Conservation (phyloP, 495 filamentous ascomycete genomes). For the Penicillium bovifimosum region DNA sequence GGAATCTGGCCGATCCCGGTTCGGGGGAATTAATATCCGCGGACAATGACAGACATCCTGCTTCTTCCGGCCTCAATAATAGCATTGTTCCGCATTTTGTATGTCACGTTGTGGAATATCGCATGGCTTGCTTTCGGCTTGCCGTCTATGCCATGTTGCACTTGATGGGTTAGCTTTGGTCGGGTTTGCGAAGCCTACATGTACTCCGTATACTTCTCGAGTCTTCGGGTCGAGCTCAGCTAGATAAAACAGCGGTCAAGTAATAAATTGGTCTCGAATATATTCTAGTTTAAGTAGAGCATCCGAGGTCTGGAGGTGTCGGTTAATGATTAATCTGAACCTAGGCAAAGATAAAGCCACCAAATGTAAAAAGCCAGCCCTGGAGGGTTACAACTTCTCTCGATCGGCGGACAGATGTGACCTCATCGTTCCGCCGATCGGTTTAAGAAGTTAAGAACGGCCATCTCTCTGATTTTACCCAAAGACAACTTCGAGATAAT, state of each 20-base stretch:
- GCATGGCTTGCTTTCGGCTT: neutral
- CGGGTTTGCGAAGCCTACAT: neutral
- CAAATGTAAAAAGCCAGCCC: no score
- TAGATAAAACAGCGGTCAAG: no score
- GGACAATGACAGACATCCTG: no score
- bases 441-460: constrained; percentile 13
- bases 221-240: no score
- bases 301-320: no score
- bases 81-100: neutral
- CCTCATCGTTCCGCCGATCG: constrained; percentile 6
- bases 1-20: neutral
- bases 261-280: no score
- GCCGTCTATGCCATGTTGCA: neutral
- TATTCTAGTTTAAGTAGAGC: no score
- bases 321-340: no score
- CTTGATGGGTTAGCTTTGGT: neutral
- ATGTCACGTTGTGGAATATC: neutral
- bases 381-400: no score
- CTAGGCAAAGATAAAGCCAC: no score
- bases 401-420: no score
- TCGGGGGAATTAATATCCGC: neutral
- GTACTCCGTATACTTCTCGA: neutral
- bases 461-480: neutral
- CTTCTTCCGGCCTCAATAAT: neutral
- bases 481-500: no score